These are phyloP conservation scores for Agapanthus africanus DNA, from an alignment of 106 monocot species.

Conservation along the genomic window DNA sequence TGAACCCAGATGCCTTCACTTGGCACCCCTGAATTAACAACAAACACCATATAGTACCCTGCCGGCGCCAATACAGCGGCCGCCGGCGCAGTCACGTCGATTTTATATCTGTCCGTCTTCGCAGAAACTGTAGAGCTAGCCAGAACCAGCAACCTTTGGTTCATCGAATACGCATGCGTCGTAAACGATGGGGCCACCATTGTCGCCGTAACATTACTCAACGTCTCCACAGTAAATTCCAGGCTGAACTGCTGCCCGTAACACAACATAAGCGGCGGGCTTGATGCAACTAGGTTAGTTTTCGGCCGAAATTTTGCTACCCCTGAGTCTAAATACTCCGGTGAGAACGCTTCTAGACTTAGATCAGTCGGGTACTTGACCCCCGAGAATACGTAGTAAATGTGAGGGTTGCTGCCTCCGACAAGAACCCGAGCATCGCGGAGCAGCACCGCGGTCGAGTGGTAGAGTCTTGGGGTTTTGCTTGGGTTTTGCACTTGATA, in stretches of 20 bases:
- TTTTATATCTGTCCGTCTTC: not conserved
- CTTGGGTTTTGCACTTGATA: constrained; percentile 27
- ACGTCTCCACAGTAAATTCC: constrained; percentile 18
- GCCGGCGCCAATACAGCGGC: constrained; percentile 29
- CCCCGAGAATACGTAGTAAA: constrained; percentile 47
- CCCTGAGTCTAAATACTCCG: constrained; percentile 34
- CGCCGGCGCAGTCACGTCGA: constrained; percentile 23
- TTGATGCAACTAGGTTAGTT: constrained; percentile 10
- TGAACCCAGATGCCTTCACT: constrained; percentile 50
- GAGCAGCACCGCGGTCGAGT: constrained; percentile 52
- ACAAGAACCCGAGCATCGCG: constrained; percentile 71
- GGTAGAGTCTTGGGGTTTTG: constrained; percentile 48
- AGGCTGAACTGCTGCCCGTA: constrained; percentile 32
- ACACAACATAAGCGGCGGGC: constrained; percentile 4
- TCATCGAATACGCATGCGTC: constrained; percentile 40
- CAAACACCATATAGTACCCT: constrained; percentile 55
- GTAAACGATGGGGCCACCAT: constrained; percentile 34
- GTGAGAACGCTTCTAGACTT: constrained; percentile 75
- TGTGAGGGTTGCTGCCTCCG: constrained; percentile 84
- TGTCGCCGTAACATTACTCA: constrained; percentile 10
- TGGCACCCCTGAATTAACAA: constrained; percentile 30
- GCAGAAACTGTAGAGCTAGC: not conserved
- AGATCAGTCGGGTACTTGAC: constrained; percentile 69
- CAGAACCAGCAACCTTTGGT: constrained; percentile 21
- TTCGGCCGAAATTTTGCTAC: constrained; percentile 20